Evolutionary conservation across 164 flowering plant genomes (phyloP).

Genomic region (Annona squamosa): DNA sequence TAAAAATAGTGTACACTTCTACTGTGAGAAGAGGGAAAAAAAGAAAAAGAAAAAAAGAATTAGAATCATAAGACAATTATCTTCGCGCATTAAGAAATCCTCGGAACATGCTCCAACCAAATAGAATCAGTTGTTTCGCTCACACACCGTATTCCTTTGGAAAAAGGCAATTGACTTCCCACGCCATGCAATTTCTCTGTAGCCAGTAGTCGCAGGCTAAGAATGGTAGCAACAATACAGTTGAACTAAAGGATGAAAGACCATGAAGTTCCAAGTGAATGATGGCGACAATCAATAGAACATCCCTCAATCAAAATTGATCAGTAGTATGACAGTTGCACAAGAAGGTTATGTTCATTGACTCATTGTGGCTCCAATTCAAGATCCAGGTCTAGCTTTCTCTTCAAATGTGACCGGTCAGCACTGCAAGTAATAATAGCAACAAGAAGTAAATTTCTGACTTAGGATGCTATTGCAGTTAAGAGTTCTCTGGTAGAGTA

Average conservation of each 20-base stretch:
- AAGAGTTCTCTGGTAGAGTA: neutral
- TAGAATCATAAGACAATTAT: no score
- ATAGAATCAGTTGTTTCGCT: no score
- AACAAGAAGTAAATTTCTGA: neutral
- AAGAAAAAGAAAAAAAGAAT: no score
- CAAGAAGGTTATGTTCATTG: constrained; percentile 1
- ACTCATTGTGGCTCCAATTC: constrained; percentile 28
- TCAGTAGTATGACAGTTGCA: neutral
- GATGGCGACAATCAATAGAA: neutral
- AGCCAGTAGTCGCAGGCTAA: no score
- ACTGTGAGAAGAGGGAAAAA: no score
- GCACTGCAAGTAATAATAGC: constrained; percentile 44
- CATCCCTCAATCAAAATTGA: neutral
- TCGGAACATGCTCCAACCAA: no score
- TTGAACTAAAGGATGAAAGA: neutral
- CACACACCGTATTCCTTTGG: no score
- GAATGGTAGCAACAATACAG: neutral
- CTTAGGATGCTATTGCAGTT: neutral
- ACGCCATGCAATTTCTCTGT: no score
- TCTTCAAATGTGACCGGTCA: constrained; percentile 75
- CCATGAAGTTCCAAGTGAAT: neutral
- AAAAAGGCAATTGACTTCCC: no score
- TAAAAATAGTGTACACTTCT: no score
- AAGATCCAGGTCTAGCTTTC: constrained; percentile 62
- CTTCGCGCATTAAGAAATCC: no score